Percentiles rank a stretch among this genome's conserved stretches.
Conservation (phyloP, 164 flowering plant species). For the Vitis rupestris region DNA sequence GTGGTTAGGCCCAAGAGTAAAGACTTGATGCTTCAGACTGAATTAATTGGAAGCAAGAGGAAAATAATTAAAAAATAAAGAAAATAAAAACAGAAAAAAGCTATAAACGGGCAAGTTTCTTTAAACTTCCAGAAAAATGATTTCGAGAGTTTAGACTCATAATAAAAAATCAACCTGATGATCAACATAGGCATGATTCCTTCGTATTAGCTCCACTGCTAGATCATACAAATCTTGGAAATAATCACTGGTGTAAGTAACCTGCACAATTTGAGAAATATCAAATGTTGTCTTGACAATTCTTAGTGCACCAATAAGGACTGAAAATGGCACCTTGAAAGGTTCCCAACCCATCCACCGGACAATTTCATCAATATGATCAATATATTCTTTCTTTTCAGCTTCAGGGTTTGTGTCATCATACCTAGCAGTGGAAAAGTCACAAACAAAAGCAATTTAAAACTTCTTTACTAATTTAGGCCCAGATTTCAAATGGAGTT, state of each 20-base stretch:
- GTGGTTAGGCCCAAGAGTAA: neutral
- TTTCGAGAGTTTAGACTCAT: neutral
- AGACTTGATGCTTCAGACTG: neutral
- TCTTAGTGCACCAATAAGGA: neutral
- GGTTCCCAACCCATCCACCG: conserved; percentile 99
- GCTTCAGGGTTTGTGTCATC: conserved; percentile 99
- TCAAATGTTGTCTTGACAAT: neutral
- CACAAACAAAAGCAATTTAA: neutral
- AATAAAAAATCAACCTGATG: conserved; percentile 70
- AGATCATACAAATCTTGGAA: conserved; percentile 86
- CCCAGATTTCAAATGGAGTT: too few relatives aligned
- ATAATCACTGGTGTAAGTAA: conserved; percentile 94
- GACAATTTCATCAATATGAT: conserved; percentile 93
- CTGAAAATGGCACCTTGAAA: conserved; percentile 56
- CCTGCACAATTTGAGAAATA: conserved; percentile 41
- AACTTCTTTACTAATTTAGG: neutral
- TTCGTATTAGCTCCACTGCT: conserved; percentile 84
- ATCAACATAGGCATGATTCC: conserved; percentile 97
- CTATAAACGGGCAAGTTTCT: too few relatives aligned
- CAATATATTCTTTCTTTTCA: conserved; percentile 94
- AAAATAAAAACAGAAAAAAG: neutral
- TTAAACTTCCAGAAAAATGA: too few relatives aligned
- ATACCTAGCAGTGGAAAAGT: conserved; percentile 42
- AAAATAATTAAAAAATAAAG: neutral
- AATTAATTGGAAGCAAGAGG: neutral